Percentiles rank a stretch among this genome's conserved stretches.
These are phyloP conservation scores for Ascodesmis nigricans DNA, from an alignment of 495 filamentous ascomycete species.

Conservation along the genomic window DNA sequence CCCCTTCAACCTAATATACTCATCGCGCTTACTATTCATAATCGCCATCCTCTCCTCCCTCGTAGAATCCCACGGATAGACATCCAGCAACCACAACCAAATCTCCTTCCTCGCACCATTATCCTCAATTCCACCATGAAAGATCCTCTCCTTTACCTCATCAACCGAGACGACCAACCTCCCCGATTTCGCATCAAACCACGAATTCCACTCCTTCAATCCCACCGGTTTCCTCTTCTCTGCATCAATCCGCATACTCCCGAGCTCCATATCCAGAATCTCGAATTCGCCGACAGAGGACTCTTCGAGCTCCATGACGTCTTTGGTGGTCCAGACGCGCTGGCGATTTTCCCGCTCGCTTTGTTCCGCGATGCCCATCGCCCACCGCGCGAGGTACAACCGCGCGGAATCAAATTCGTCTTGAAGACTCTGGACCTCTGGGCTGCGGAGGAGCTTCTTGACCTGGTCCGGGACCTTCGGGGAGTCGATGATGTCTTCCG, in stretches of 20 bases:
- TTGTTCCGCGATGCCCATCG: slow-evolving; percentile 95
- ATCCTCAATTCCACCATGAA: slow-evolving; percentile 77
- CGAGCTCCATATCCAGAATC: slow-evolving; percentile 62
- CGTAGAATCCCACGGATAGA: slow-evolving; percentile 77
- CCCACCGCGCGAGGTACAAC: slow-evolving; percentile 86
- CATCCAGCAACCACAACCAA: slow-evolving; percentile 82
- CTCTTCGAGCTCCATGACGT: slow-evolving; percentile 83
- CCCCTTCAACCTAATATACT: slow-evolving; percentile 82
- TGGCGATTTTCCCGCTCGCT: slow-evolving; percentile 61
- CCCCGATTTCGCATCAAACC: slow-evolving; percentile 55
- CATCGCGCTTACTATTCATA: slow-evolving; percentile 68
- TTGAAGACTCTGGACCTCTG: slow-evolving; percentile 82
- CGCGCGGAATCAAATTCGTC: slow-evolving; percentile 94
- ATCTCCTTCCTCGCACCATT: slow-evolving; percentile 85
- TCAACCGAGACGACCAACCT: slow-evolving; percentile 55
- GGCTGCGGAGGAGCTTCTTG: slow-evolving; percentile 62
- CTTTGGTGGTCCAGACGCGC: slow-evolving; percentile 69
- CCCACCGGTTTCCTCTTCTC: slow-evolving; percentile 58
- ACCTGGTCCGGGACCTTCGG: slow-evolving; percentile 73
- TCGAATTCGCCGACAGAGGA: slow-evolving; percentile 91
- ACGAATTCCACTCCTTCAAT: slow-evolving; percentile 66
- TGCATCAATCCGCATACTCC: slow-evolving; percentile 39
- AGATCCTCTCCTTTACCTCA: slow-evolving; percentile 87
- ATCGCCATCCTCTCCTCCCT: slow-evolving; percentile 57
- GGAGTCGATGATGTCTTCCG: slow-evolving; percentile 76